A percentile compares a stretch with the other conserved stretches of the same genome.
Evolutionary conservation across 257 asterid species (phyloP).

Genomic region (Sherardia arvensis): DNA sequence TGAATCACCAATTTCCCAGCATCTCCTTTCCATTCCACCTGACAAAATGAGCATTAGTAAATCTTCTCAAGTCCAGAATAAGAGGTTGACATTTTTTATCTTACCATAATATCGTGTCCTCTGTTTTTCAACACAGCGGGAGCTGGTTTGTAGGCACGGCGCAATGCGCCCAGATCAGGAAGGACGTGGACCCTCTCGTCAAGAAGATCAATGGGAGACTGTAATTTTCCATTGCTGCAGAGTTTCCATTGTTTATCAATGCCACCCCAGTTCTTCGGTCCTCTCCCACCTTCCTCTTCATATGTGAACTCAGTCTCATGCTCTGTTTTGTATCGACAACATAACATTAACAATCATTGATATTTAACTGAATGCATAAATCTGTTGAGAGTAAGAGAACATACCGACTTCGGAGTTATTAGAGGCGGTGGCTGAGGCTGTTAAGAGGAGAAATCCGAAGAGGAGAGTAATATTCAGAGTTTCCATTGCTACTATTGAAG

Average conservation of each 20-base stretch:
- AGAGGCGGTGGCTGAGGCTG: neutral
- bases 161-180: conserved; percentile 20
- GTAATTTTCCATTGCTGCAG: conserved; percentile 42
- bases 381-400: neutral
- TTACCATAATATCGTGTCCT: conserved; percentile 61
- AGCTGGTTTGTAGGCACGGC: conserved; percentile 33
- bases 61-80: too few relatives aligned
- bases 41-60: neutral
- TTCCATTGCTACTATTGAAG: neutral
- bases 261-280: conserved; percentile 53
- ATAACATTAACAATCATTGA: too few relatives aligned
- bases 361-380: neutral
- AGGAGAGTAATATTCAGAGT: neutral
- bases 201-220: conserved; percentile 58
- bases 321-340: conserved; percentile 17
- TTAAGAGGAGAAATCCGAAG: conserved; percentile 14
- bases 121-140: conserved; percentile 43
- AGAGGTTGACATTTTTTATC: too few relatives aligned
- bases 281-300: conserved; percentile 10
- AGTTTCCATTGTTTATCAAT: conserved; percentile 34
- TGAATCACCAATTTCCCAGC: conserved; percentile 47
- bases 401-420: conserved; percentile 7
- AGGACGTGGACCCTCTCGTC: conserved; percentile 17
- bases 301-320: conserved; percentile 39
- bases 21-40: conserved; percentile 63